Base-by-base conservation (phyloP, 805 yeast genomes). In the Lachancea quebecensis region DNA sequence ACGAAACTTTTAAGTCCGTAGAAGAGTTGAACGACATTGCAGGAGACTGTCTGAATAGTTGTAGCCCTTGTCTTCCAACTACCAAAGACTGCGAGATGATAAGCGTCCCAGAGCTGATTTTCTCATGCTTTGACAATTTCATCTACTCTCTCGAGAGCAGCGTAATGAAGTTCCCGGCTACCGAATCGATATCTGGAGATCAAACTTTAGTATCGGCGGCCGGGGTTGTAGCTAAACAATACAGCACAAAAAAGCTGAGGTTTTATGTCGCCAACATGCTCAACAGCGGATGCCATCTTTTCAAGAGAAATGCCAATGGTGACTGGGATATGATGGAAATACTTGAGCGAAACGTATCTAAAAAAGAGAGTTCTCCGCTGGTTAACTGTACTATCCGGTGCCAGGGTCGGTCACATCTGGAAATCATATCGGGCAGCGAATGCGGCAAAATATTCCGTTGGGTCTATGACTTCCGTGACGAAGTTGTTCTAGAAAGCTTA, bases 401-500 rank as follows among this genome's bases (percentile, higher is more conserved):
- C 32, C 35, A 25, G 29, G 41, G 41, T 12, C 33, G 28, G 14
- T 33, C 32, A 39, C 48, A 37, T 27, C 32, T 18, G 30, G 10
- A n/a, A 10, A 48, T 58, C 9, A 33, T 44, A 2, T 36, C 53
- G 41, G 59, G 62, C 4, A 57, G 60, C 39, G 58, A 55, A 40
- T 14, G 42, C 21, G 57, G 57, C 2, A 44, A 46, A 31, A 10
- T 56, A 5, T 51, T 47, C 38, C 14, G 31, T 18, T 58, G 61
- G 60, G 27, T 38, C 2, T 52, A 47, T 31, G 42, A 58, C 35
- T 49, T 36, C 30, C 47, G 30, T 14, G 47, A 47, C 12, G 50
- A 49, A 11, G 33, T 32, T 3, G 5, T 52, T 4, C 10, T 41
- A n/a, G 45, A 46, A 5, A 37, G 30, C 2, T 42, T 42, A 4